Evolutionary conservation across 1,284 basidiomycete genomes (phyloP), one percentile per base, ranked within the genome.

Genomic region (Fomitopsis pinicola): DNA sequence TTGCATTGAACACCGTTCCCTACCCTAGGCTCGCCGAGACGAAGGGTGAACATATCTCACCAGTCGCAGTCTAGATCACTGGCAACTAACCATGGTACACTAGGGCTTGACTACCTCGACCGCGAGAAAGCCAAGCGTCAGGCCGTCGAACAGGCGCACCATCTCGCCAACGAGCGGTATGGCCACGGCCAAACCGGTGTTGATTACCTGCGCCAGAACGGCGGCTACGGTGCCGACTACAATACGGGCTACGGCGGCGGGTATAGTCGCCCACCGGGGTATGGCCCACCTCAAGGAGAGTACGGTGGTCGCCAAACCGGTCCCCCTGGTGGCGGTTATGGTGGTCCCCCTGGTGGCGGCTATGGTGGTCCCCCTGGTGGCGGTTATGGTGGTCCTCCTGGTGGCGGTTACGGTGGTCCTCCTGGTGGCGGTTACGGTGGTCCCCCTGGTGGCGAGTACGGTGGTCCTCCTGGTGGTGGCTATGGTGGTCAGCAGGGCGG

Each of bases 81-180:
- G 26, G 10, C 4, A 19, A 8, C 50, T 53, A 10, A 50, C 48
- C 9, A n/a, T 35, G 9, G 6, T 53, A 15, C 5, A n/a, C 7
- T 33, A 54, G 52, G 52, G 19, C 52, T 54, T 4, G 52, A 54
- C 35, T 54, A 54, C 36, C 2, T 54, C 14, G 52, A 54, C 36
- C 52, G 52, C 35, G 35, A 54, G 52, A 54, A 54, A 36, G 52
- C 52, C 35, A 54, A 54, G 36, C 52, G 52, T 12, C 52, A 54
- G 52, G 52, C 52, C 9, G 22, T 54, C 35, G 52, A 54, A 19
- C 52, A 54, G n/a, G 52, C 52, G 17, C 52, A 54, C 52, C 52
- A 54, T 30, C 35, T 54, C 36, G 52, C 52, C n/a, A 54, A 38
- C 35, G 52, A 54, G 52, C 52, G 52, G 52, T 54, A 54, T 30